phyloP scores from a whole-genome alignment of 805 yeast genomes.

The Tetrapisispora nanseiensis region DNA sequence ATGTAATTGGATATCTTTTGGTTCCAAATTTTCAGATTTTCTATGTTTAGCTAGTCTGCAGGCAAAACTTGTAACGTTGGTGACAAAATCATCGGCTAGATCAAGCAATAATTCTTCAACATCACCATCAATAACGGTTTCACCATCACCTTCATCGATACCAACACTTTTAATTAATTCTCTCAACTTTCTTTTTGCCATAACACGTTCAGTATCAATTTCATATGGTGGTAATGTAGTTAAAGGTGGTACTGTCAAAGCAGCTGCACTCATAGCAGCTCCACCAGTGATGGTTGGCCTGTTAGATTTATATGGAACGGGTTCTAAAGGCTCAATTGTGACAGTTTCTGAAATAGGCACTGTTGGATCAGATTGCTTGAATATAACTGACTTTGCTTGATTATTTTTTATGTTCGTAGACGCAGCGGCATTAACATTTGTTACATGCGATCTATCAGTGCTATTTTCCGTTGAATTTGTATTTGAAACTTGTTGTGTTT shows the following conservation, averaged over 20 bases:
- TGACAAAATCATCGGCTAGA: slow-evolving; percentile 90
- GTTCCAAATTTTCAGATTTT: slow-evolving; percentile 76
- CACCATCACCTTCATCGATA: slow-evolving; percentile 83
- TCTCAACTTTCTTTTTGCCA: slow-evolving; percentile 79
- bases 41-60: slow-evolving; percentile 93
- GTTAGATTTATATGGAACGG: slow-evolving; percentile 55
- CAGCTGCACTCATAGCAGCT: slow-evolving; percentile 58
- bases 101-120: slow-evolving; percentile 86
- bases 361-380: slow-evolving; percentile 43
- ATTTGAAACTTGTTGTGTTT: slow-evolving; percentile 10
- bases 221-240: slow-evolving; percentile 75
- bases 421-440: slow-evolving; percentile 43
- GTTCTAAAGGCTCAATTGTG: slow-evolving; percentile 52
- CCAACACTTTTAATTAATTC: slow-evolving; percentile 80
- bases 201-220: slow-evolving; percentile 67
- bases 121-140: slow-evolving; percentile 86
- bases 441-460: slow-evolving; percentile 29
- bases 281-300: slow-evolving; percentile 85
- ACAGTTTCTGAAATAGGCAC: slow-evolving; percentile 63
- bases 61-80: slow-evolving; percentile 84
- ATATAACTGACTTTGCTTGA: slow-evolving; percentile 24
- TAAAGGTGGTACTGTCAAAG: slow-evolving; percentile 66
- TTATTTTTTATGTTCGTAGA: slow-evolving; percentile 26
- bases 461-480: slow-evolving; percentile 8
- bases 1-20: slow-evolving; percentile 83